Conservation (phyloP, 306 rosid genomes). For the Acmispon strigosus region DNA sequence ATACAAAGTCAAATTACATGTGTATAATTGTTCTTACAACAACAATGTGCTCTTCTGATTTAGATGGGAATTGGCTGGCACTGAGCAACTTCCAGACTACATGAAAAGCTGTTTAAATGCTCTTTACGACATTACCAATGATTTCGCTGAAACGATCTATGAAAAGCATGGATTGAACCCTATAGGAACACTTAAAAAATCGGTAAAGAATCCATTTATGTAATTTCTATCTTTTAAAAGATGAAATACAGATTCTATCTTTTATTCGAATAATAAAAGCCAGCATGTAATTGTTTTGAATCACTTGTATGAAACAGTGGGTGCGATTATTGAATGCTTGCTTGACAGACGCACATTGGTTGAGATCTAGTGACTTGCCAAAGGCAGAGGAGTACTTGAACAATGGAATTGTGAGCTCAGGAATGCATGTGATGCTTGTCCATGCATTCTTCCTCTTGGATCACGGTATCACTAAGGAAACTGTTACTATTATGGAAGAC, state of each 20-base stretch:
- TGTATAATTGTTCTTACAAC: background rate
- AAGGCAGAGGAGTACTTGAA: constrained; percentile 38
- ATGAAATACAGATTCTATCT: too few species aligned
- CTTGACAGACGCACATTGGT: constrained; percentile 43
- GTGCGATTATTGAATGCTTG: constrained; percentile 32
- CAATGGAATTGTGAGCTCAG: constrained; percentile 39
- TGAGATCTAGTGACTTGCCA: constrained; percentile 22
- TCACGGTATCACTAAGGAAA: constrained; percentile 20
- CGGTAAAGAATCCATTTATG: constrained; percentile 5
- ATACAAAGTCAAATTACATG: too few species aligned
- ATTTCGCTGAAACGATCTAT: constrained; percentile 7
- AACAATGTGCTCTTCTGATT: background rate
- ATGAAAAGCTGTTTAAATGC: constrained; percentile 15
- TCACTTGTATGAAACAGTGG: constrained; percentile 38
- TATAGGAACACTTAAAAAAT: constrained; percentile 5
- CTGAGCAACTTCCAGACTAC: constrained; percentile 21
- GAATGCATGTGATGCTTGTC: constrained; percentile 41
- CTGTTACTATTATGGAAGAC: constrained; percentile 18
- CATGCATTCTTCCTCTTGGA: constrained; percentile 41
- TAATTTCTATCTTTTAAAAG: too few species aligned
- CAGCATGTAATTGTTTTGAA: background rate
- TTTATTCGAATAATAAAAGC: too few species aligned
- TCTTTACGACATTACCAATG: constrained; percentile 15
- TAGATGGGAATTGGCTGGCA: constrained; percentile 29
- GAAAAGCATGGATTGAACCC: constrained; percentile 24